A percentile compares a stretch with the other conserved stretches of the same genome.
Evolutionary conservation across 495 filamentous ascomycete species (phyloP).

Genomic region (Xylona heveae): DNA sequence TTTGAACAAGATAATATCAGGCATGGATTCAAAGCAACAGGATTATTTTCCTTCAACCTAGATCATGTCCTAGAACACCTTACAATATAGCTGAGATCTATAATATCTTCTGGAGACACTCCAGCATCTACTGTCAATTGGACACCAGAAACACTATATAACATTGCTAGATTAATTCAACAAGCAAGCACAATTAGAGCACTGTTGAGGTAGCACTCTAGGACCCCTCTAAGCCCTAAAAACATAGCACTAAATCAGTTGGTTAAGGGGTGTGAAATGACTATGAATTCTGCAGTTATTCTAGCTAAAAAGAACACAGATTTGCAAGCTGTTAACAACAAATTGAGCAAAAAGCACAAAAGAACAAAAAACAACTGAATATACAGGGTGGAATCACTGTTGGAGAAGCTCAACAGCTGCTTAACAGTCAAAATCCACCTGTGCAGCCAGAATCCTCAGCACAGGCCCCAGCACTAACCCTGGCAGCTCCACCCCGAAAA

Average conservation of each 20-base stretch:
- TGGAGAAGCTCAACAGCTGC: too few species aligned
- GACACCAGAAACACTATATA: slow-evolving; percentile 2
- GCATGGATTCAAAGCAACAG: background rate
- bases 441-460: too few species aligned
- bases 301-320: slow-evolving; percentile 4
- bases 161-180: background rate
- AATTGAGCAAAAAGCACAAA: slow-evolving; percentile 4
- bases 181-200: background rate
- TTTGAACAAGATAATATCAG: background rate
- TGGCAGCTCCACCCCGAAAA: too few species aligned
- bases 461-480: too few species aligned
- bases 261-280: slow-evolving; percentile 6
- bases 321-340: background rate
- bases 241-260: slow-evolving; percentile 3
- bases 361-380: too few species aligned
- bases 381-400: too few species aligned
- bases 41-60: too few species aligned
- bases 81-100: too few species aligned
- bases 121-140: too few species aligned
- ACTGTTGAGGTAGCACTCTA: background rate
- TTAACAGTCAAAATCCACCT: too few species aligned
- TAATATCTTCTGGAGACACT: too few species aligned
- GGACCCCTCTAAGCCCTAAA: slow-evolving; percentile 1
- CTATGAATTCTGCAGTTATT: slow-evolving; percentile 1
- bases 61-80: too few species aligned